These are phyloP conservation scores for Gossypium herbaceum DNA, from an alignment of 345 rosid genomes.

Conservation along the genomic window DNA sequence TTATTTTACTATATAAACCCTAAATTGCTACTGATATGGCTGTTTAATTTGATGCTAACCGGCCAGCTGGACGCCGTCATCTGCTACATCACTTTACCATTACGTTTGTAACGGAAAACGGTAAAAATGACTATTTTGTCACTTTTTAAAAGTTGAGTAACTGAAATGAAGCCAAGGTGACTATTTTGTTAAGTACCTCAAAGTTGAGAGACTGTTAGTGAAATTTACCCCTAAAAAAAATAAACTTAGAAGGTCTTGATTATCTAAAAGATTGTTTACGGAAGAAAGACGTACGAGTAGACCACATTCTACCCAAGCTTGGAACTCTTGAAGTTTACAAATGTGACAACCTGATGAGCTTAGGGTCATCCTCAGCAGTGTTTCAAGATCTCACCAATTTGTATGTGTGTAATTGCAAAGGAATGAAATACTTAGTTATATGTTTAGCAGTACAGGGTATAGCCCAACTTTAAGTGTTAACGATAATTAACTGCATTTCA, in stretches of 20 bases:
- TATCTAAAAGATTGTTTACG: background rate
- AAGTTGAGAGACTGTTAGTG: no score
- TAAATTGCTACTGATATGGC: no score
- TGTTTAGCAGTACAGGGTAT: conserved; percentile 3
- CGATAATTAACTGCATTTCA: background rate
- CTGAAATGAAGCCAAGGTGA: no score
- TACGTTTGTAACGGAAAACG: no score
- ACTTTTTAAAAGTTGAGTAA: no score
- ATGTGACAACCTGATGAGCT: background rate
- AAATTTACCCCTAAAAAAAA: background rate
- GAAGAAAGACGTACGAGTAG: background rate
- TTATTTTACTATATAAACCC: no score
- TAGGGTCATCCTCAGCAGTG: background rate
- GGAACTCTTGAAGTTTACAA: background rate
- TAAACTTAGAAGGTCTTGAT: background rate
- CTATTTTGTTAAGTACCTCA: no score
- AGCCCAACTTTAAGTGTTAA: background rate
- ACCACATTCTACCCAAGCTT: background rate
- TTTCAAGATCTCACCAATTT: background rate
- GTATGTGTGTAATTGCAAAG: background rate
- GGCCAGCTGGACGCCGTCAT: no score
- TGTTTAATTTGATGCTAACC: no score
- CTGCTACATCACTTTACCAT: no score
- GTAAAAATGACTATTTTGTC: no score
- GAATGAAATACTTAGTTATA: background rate